Base-by-base conservation (phyloP, 2,329 filamentous ascomycete genomes). In the Cercospora sp. region DNA sequence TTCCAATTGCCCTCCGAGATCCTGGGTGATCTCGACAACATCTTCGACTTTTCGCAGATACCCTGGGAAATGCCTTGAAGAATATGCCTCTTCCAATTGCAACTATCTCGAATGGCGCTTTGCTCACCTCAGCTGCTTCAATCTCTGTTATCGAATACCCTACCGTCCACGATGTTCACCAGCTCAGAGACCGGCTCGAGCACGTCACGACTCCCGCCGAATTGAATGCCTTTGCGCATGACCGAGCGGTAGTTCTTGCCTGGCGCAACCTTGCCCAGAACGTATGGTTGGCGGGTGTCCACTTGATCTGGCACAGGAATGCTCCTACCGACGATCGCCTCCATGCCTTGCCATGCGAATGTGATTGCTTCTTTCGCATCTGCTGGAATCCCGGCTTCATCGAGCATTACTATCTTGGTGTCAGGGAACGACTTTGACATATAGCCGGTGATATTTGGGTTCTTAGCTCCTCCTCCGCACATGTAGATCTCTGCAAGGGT, bases 331-430 rank as follows among this genome's bases (percentile, higher is more conserved):
- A 87, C 82, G 16, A 88, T 74, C 1, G 86, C 84, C 74, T 89
- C 86, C 82, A 89, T 85, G 2, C 83, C 86, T 76, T 88, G 85
- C 83, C 85, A 87, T 3, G 87, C 86, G 73, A 89, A 88, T 0
- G 83, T 86, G 62, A 87, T 81, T 5, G 86, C 85, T 74, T 89
- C 87, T 75, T 89, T 89, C 2, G 87, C 86, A 36, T 83, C 84
- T 1, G 78, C 84, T 0, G 85, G 84, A 60, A 89, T 82, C 4
- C 86, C 86, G 2, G 85, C 85, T 59, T 85, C 85, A 70, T 88
- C 85, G 6, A 89, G 79, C 81, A 86, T 85, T 63, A 82, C 78
- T 55, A 89, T 85, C 42, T 78, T 80, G 2, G 82, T 82, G 42
- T 80, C 78, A 13, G 82, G 86, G 71, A 82, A 85, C 68, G 80